Evolutionary conservation across 73 alveolate genomes (phyloP).

Genomic region (Symbiodinium pilosum): DNA sequence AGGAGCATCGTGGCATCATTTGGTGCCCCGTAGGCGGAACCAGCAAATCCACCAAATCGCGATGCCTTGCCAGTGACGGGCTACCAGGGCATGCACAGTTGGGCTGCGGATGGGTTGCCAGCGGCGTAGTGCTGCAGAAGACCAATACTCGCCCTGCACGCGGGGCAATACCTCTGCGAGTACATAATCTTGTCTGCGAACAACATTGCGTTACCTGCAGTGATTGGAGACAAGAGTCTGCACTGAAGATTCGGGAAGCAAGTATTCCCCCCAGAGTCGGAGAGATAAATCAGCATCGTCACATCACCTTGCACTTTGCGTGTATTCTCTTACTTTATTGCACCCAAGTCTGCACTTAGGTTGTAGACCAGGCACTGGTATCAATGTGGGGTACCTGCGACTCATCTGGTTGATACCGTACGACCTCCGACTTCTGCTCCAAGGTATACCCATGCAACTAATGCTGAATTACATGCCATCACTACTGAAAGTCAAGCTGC

Average conservation of each 20-base stretch:
- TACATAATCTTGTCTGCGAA: background rate
- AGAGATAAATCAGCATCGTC: constrained; percentile 61
- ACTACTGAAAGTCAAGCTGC: background rate
- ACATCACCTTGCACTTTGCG: constrained; percentile 23
- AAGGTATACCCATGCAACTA: too few relatives aligned
- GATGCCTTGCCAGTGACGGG: background rate
- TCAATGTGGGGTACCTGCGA: constrained; percentile 84
- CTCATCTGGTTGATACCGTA: constrained; percentile 56
- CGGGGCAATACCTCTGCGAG: constrained; percentile 37
- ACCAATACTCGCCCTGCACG: constrained; percentile 58
- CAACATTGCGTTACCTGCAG: too few relatives aligned
- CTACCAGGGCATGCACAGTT: background rate
- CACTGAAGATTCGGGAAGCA: constrained; percentile 57
- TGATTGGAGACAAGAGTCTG: background rate
- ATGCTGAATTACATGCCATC: too few relatives aligned
- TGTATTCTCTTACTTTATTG: too few relatives aligned
- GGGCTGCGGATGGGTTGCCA: background rate
- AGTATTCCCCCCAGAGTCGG: constrained; percentile 57
- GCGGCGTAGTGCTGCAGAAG: constrained; percentile 75
- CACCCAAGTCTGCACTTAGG: too few relatives aligned
- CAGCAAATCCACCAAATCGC: constrained; percentile 92
- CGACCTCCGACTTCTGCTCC: constrained; percentile 40
- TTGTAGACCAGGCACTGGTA: constrained; percentile 17
- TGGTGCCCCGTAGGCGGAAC: constrained; percentile 81
- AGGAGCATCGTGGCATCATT: constrained; percentile 43